Conservation (phyloP, 2,329 filamentous ascomycete species). For the Ceratocystis cacaofunesta region DNA sequence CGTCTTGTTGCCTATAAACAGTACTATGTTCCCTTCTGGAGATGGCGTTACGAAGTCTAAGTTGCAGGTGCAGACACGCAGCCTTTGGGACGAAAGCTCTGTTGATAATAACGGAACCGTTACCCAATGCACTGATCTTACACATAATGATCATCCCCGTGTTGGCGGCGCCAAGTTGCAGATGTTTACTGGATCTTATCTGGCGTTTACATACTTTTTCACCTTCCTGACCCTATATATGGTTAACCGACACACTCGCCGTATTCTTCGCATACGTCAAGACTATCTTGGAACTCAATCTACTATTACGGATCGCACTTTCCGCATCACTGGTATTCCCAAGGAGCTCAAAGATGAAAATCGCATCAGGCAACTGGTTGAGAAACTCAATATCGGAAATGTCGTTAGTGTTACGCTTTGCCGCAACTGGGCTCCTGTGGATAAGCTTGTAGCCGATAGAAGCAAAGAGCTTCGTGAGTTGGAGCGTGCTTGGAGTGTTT, state of each 20-base stretch:
- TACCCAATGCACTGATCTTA: slow-evolving; percentile 21
- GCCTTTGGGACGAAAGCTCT: background rate
- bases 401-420: slow-evolving; percentile 82
- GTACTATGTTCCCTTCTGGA: slow-evolving; percentile 36
- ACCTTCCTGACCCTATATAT: slow-evolving; percentile 68
- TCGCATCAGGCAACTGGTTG: slow-evolving; percentile 72
- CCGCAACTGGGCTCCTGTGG: slow-evolving; percentile 71
- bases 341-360: slow-evolving; percentile 61
- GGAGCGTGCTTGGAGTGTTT: slow-evolving; percentile 70
- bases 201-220: slow-evolving; percentile 91
- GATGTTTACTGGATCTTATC: slow-evolving; percentile 75
- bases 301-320: slow-evolving; percentile 90
- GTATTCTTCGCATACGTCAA: slow-evolving; percentile 73
- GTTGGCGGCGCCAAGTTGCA: slow-evolving; percentile 16
- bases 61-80: background rate
- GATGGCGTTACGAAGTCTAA: slow-evolving; percentile 8
- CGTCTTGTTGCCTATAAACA: slow-evolving; percentile 75
- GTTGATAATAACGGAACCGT: slow-evolving; percentile 14
- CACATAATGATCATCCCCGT: slow-evolving; percentile 20
- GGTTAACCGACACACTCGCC: slow-evolving; percentile 67
- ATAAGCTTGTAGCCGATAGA: slow-evolving; percentile 55
- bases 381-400: slow-evolving; percentile 74
- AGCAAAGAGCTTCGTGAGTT: slow-evolving; percentile 52
- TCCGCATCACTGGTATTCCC: slow-evolving; percentile 81
- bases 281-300: slow-evolving; percentile 85